Conservation (phyloP, 202 grass and related monocot genomes). For the Setaria viridis region DNA sequence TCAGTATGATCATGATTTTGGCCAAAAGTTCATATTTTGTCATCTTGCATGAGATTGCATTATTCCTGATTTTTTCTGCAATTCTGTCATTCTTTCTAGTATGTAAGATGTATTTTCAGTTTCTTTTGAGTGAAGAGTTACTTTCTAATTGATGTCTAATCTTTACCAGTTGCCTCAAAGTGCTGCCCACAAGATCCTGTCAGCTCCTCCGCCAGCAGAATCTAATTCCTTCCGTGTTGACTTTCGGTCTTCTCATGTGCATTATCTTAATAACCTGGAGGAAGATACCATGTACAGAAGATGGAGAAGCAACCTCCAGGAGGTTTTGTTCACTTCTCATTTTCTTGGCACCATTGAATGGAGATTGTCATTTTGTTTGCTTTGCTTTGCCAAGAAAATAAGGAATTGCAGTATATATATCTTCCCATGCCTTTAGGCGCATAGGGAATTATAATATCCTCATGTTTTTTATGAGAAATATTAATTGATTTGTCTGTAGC, state of each 20-base stretch:
- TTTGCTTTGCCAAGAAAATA: slow-evolving; percentile 44
- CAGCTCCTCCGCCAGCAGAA: slow-evolving; percentile 79
- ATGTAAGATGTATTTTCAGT: slow-evolving; percentile 31
- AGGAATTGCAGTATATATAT: slow-evolving; percentile 14
- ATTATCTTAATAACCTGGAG: slow-evolving; percentile 98
- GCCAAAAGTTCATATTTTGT: slow-evolving; percentile 36
- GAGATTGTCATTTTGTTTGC: slow-evolving; percentile 47
- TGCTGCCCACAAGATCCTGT: slow-evolving; percentile 78
- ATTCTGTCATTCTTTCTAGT: neutral
- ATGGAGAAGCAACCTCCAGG: slow-evolving; percentile 94
- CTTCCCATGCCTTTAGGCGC: slow-evolving; percentile 29
- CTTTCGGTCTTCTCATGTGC: slow-evolving; percentile 86
- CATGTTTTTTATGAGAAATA: slow-evolving; percentile 8
- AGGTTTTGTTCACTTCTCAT: slow-evolving; percentile 67
- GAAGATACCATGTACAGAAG: slow-evolving; percentile 93
- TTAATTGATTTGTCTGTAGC: slow-evolving; percentile 15
- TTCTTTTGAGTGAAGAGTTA: slow-evolving; percentile 17
- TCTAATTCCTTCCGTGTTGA: slow-evolving; percentile 89
- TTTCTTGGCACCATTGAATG: slow-evolving; percentile 18
- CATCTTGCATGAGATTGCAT: slow-evolving; percentile 9
- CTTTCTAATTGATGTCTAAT: slow-evolving; percentile 48
- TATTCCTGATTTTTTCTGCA: slow-evolving; percentile 23
- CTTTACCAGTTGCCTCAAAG: slow-evolving; percentile 79
- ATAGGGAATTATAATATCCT: slow-evolving; percentile 14
- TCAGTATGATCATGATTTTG: neutral